Base-by-base conservation (phyloP, 2,329 filamentous ascomycete species). In the Lecanicillium sp. region DNA sequence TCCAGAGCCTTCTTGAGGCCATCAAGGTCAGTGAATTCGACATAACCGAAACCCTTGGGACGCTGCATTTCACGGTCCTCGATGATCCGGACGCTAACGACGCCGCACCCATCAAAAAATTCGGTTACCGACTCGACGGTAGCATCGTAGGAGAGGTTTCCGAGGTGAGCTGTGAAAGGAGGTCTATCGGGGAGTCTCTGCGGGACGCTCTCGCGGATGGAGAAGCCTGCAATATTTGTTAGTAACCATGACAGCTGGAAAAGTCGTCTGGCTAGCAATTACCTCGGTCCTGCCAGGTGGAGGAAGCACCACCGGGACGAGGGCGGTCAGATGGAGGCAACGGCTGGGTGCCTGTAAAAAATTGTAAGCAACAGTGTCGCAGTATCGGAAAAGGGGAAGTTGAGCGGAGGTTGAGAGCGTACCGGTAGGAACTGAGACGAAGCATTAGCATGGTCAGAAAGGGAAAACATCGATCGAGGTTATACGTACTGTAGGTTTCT, bases 21-120 rank as follows among this genome's bases (percentile, higher is more conserved):
- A 35, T 96, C 90, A 32, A 92, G 68, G 37, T 79, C 82, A 49
- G 73, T 79, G 55, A 98, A 98, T 63, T 98, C 92, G 48, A 94
- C 90, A 60, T 98, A 98, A 45, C 90, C 92, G 55, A 98, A 98
- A 35, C 92, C 92, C 71, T 98, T 98, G 48, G 92, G 92, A 56
- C 89, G 88, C 63, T 83, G 80, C 58, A 92, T 84, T 60, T 95
- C 74, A 58, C 90, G 92, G 65, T 98, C 94, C 68, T 95, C 90
- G 47, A 98, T 94, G 53, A 98, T 88, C 54, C 92, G 85, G 49
- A 98, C 87, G 58, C 80, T 95, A 49, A 84, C 84, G 51, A 95
- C 82, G 48, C 87, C 76, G 62, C 90, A 95, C 41, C 74, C 85
- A 37, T 72, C 67, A 57, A 98, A 94, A 57, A 96, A 92, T 37